Base-by-base conservation (phyloP, 2,329 filamentous ascomycete species). In the Aspergillus sp. region DNA sequence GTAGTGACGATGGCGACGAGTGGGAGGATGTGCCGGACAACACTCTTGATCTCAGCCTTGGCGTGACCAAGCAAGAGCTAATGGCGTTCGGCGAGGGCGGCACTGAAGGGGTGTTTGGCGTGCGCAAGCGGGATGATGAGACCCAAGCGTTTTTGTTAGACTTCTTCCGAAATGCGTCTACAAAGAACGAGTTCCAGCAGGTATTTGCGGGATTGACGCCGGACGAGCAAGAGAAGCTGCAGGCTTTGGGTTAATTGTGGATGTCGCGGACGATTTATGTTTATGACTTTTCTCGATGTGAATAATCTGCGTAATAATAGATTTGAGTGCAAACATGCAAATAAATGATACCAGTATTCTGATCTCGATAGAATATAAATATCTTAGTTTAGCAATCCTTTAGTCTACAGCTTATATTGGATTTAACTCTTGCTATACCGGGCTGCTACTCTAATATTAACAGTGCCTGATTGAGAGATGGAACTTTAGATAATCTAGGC, bases 11-110 rank as follows among this genome's bases (percentile, higher is more conserved):
- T 6, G 48, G 91, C 57, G 91, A 90, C 57, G 89, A 89, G 27
- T 96, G 93, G 90, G 93, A 98, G 74, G 93, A 97, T 67, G 86
- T 96, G 45, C 84, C 87, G 1, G 86, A 90, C 60, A 84, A 85
- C n/a, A 83, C 84, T 2, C 77, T 96, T 12, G 92, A 96, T 72
- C 83, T 97, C n/a, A 86, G 86, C 43, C 79, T 89, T 12, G 87
- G 83, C 3, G 76, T 82, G 24, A 88, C 84, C 41, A 90, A 90
- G 73, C 80, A 84, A 19, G 90, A 96, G 59, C 82, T 97, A 45
- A 96, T 96, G 90, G 85, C 86, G 1, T 91, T 85, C 68, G 84
- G 86, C 45, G 81, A 82, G 15, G 74, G 70, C 3, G 80, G 78
- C 1, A 79, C 80, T 2, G 82, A 82, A 49, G 73, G 73, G 3